phyloP scores from a whole-genome alignment of 2,329 filamentous ascomycete genomes.

The Aspergillus ibericus region DNA sequence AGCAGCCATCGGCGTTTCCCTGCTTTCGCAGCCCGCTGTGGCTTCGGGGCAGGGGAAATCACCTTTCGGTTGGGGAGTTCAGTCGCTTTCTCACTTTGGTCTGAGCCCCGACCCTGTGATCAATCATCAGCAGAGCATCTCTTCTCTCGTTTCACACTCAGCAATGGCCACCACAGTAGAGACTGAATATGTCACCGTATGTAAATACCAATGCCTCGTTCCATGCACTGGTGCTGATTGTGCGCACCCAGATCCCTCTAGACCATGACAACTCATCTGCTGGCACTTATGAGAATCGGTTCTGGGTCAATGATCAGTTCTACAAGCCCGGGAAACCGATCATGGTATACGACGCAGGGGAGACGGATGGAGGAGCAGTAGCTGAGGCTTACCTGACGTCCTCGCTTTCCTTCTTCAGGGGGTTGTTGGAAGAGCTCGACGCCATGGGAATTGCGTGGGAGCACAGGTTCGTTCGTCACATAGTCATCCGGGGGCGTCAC shows the following conservation, averaged over 20 bases:
- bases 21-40: not conserved
- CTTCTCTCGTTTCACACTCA: not conserved
- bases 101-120: not conserved
- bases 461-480: constrained; percentile 37
- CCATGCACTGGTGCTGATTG: not conserved
- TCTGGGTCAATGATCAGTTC: constrained; percentile 55
- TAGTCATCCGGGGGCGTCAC: not conserved
- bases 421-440: constrained; percentile 37
- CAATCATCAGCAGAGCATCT: not conserved
- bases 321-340: constrained; percentile 57
- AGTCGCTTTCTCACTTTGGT: not conserved
- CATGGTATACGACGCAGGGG: constrained; percentile 51
- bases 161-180: not conserved
- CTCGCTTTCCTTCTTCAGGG: constrained; percentile 27
- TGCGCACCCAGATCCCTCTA: constrained; percentile 30
- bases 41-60: not conserved
- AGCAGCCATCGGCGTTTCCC: not conserved
- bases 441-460: constrained; percentile 45
- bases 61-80: not conserved
- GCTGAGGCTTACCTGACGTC: constrained; percentile 11
- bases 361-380: constrained; percentile 38
- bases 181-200: not conserved
- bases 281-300: constrained; percentile 56
- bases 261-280: constrained; percentile 36
- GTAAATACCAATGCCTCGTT: not conserved